phyloP scores from a whole-genome alignment of 768 basidiomycete genomes.

The Boletellus ananiceps region DNA sequence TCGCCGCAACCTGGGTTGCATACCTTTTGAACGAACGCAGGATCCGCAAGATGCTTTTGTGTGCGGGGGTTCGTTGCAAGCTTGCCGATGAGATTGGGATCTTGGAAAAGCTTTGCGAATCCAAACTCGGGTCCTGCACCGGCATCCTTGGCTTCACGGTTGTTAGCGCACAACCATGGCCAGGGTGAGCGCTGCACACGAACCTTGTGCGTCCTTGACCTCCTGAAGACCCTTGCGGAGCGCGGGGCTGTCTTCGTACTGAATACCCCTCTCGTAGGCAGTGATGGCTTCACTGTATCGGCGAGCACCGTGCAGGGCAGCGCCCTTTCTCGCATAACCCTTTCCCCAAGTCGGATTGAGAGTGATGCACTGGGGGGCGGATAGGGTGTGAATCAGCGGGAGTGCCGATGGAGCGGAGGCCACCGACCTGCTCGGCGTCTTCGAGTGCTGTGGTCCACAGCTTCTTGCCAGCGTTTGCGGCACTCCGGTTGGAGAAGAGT shows the following conservation, averaged over 20 bases:
- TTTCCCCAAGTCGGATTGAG: conserved; percentile 83
- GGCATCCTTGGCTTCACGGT: conserved; percentile 33
- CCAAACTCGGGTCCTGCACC: conserved; percentile 46
- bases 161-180: conserved; percentile 1
- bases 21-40: conserved; percentile 72
- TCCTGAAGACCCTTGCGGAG: conserved; percentile 86
- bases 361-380: conserved; percentile 58
- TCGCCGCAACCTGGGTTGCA: neutral
- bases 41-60: conserved; percentile 77
- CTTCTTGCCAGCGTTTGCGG: conserved; percentile 83
- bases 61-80: conserved; percentile 86
- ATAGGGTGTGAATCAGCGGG: conserved; percentile 1
- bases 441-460: conserved; percentile 70
- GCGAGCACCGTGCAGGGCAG: conserved; percentile 81
- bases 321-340: conserved; percentile 88
- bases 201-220: conserved; percentile 82
- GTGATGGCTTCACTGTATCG: conserved; percentile 80
- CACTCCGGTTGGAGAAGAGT: conserved; percentile 89
- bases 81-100: conserved; percentile 80
- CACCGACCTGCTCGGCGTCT: conserved; percentile 84
- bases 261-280: conserved; percentile 78
- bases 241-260: conserved; percentile 76
- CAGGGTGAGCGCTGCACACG: neutral
- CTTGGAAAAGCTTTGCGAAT: conserved; percentile 73
- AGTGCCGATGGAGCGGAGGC: neutral